A percentile compares a stretch with the other conserved stretches of the same genome.
Evolutionary conservation across 805 yeast genomes (phyloP).

Genomic region (Scheffersomyces ergatensis): DNA sequence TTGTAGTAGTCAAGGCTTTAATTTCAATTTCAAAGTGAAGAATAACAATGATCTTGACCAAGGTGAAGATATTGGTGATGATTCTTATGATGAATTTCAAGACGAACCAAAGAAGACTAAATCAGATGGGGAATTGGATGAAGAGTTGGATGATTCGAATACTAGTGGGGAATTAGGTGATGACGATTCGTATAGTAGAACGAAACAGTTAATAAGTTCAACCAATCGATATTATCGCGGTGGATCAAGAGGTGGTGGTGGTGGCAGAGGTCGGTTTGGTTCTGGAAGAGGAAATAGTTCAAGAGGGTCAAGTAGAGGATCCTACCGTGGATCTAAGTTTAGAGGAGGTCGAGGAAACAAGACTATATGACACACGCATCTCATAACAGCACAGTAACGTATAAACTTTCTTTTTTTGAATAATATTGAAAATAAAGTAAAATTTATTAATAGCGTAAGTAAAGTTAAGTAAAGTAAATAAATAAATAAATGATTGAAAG

Average conservation of each 20-base stretch:
- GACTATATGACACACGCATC: background rate
- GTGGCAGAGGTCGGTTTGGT: slow-evolving; percentile 3
- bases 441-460: background rate
- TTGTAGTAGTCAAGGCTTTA: slow-evolving; percentile 59
- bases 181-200: background rate
- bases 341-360: slow-evolving; percentile 12
- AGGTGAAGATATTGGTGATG: no score
- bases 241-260: background rate
- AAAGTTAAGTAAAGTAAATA: no score
- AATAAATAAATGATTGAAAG: no score
- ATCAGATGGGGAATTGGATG: slow-evolving; percentile 1
- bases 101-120: no score
- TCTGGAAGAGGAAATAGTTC: slow-evolving; percentile 1
- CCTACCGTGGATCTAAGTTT: slow-evolving; percentile 4
- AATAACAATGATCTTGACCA: background rate
- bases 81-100: no score
- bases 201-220: background rate
- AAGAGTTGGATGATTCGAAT: slow-evolving; percentile 7
- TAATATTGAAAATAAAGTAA: background rate
- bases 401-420: background rate
- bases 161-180: slow-evolving; percentile 1
- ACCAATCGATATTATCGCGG: background rate
- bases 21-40: slow-evolving; percentile 48
- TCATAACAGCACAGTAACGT: background rate
- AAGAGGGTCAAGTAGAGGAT: slow-evolving; percentile 9